Evolutionary conservation across 495 filamentous ascomycete species (phyloP), one percentile per base, ranked within the genome.

Genomic region (Cercophora samala): DNA sequence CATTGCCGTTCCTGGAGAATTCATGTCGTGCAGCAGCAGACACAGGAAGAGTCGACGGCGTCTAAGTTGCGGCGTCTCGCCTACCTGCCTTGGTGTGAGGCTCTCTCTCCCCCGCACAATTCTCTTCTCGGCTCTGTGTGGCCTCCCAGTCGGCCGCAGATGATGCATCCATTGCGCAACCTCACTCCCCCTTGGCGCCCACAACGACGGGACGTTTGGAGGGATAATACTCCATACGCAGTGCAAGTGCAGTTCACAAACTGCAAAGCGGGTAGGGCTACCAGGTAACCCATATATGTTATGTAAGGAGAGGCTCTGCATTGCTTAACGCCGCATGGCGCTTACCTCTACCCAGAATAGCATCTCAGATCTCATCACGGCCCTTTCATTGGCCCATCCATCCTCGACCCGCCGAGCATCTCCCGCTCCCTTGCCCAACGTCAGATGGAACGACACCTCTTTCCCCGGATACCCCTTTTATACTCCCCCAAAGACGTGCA

Each of bases 251-350:
- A 63, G 8, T 29, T 53, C 17, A 59, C 68, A 5, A 22, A 54
- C 52, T 23, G 53, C 53, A 8, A 23, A 56, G 53, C n/a, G 53
- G n/a, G n/a, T 56, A 23, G 53, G 22, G n/a, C 53, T 56, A n/a
- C n/a, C n/a, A n/a, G n/a, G n/a, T n/a, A 9, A 56, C 37, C 15
- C 37, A 18, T 46, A 46, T 46, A 9, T 46, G 37, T 46, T 9
- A 9, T 46, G 13, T 46, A 2, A 11, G 37, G 37, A 9, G 65
- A 65, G 66, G 32, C 65, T 64, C 66, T 73, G 64, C 71, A 53
- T 70, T 46, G 66, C 53, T 66, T 62, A 53, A 66, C 72, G 68
- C 72, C 64, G 19, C 21, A 59, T 64, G 70, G 72, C 72, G 70
- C 68, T 74, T 74, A 74, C 65, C 60, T 58, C 21, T 21, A 29